Evolutionary conservation across 2,329 filamentous ascomycete species (phyloP).

Genomic region (Colletotrichum trifolii): DNA sequence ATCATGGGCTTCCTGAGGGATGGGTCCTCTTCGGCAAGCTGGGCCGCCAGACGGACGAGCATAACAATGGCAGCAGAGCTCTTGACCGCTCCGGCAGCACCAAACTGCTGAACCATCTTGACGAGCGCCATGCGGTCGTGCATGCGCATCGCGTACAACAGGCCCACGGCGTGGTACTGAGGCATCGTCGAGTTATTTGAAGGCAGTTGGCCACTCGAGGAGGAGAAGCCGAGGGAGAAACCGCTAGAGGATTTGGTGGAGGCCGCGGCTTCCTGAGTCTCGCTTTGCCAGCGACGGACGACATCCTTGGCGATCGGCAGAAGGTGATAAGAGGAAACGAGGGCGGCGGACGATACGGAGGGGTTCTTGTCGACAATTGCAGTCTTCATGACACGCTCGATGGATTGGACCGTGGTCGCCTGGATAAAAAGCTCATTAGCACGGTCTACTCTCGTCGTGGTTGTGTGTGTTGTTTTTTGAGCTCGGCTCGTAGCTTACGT

Average conservation of each 20-base stretch:
- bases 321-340: constrained; percentile 97
- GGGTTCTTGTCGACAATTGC: constrained; percentile 99
- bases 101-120: constrained; percentile 99
- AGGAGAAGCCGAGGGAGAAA: constrained; percentile 92
- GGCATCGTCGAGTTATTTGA: constrained; percentile 97
- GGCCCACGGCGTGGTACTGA: constrained; percentile 97
- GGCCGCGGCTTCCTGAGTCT: constrained; percentile 95
- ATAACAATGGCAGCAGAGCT: constrained; percentile 92
- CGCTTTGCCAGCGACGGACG: constrained; percentile 96
- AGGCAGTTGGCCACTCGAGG: constrained; percentile 77
- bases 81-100: constrained; percentile 90
- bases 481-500: constrained; percentile 67
- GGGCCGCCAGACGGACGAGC: constrained; percentile 90
- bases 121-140: constrained; percentile 98
- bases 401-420: constrained; percentile 95
- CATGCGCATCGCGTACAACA: constrained; percentile 96
- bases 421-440: constrained; percentile 48
- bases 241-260: constrained; percentile 88
- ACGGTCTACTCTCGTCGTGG: background rate
- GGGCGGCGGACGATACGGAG: constrained; percentile 93
- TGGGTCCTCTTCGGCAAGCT: constrained; percentile 92
- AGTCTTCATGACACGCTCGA: constrained; percentile 98
- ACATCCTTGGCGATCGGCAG: constrained; percentile 96
- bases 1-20: constrained; percentile 96
- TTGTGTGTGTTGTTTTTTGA: background rate